phyloP scores from a whole-genome alignment of 257 asterid genomes.

The Nicotiana otophora region DNA sequence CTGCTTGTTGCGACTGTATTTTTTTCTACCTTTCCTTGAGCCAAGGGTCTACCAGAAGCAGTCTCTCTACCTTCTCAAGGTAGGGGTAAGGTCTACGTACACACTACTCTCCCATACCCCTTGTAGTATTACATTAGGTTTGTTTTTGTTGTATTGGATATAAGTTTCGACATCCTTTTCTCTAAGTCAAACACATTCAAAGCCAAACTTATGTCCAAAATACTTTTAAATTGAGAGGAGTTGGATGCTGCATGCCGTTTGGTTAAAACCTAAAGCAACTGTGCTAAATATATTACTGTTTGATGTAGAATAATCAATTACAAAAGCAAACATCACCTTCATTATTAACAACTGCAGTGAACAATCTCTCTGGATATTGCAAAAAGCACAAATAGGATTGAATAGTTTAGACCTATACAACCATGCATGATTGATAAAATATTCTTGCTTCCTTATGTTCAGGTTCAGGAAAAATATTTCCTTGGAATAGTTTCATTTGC shows the following conservation, averaged over 20 bases:
- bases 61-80: too few species aligned
- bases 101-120: too few species aligned
- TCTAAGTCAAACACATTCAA: constrained; percentile 1
- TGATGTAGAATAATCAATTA: background rate
- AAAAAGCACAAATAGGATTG: background rate
- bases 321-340: background rate
- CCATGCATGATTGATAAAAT: background rate
- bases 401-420: background rate
- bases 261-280: background rate
- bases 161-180: background rate
- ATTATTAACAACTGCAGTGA: background rate
- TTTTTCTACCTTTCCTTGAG: too few species aligned
- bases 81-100: too few species aligned
- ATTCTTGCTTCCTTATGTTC: background rate
- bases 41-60: too few species aligned
- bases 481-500: background rate
- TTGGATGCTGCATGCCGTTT: background rate
- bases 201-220: background rate
- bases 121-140: too few species aligned
- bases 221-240: background rate
- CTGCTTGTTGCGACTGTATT: too few species aligned
- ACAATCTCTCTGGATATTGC: background rate
- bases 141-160: background rate
- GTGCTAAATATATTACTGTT: background rate
- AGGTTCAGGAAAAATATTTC: background rate